phyloP scores from a whole-genome alignment of 2,329 filamentous ascomycete genomes.

The Plenodomus biglobosus region DNA sequence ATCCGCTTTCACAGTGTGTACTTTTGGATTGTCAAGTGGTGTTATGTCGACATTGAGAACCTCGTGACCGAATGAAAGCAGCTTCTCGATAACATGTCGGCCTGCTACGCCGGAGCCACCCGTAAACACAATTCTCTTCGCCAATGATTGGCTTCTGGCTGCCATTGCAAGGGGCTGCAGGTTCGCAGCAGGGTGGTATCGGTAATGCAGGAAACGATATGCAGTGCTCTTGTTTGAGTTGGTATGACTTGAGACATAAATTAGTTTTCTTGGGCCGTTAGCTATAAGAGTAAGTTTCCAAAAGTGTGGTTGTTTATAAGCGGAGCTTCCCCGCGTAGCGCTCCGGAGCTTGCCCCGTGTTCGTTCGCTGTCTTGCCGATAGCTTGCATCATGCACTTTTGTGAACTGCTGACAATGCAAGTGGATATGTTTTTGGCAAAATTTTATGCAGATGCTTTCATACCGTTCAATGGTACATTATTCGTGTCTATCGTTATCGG shows the following conservation, averaged over 20 bases:
- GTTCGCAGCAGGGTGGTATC: background rate
- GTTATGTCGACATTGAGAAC: slow-evolving; percentile 58
- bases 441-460: slow-evolving; percentile 6
- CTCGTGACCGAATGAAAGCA: slow-evolving; percentile 54
- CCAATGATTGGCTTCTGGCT: slow-evolving; percentile 1
- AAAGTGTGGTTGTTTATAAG: slow-evolving; percentile 1
- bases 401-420: background rate
- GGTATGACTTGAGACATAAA: background rate
- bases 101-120: slow-evolving; percentile 56
- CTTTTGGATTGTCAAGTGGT: slow-evolving; percentile 47
- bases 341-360: slow-evolving; percentile 5
- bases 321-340: slow-evolving; percentile 22
- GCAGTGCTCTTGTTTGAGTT: background rate
- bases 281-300: background rate
- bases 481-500: slow-evolving; percentile 38
- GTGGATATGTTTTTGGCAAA: background rate
- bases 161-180: slow-evolving; percentile 6
- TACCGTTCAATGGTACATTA: slow-evolving; percentile 35
- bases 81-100: slow-evolving; percentile 53
- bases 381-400: background rate
- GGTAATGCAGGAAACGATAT: background rate
- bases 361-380: slow-evolving; percentile 3
- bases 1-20: slow-evolving; percentile 59
- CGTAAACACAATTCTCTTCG: slow-evolving; percentile 54
- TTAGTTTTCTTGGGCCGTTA: background rate